phyloP scores from a whole-genome alignment of 176 grass and related monocot species.

The Guadua angustifolia region DNA sequence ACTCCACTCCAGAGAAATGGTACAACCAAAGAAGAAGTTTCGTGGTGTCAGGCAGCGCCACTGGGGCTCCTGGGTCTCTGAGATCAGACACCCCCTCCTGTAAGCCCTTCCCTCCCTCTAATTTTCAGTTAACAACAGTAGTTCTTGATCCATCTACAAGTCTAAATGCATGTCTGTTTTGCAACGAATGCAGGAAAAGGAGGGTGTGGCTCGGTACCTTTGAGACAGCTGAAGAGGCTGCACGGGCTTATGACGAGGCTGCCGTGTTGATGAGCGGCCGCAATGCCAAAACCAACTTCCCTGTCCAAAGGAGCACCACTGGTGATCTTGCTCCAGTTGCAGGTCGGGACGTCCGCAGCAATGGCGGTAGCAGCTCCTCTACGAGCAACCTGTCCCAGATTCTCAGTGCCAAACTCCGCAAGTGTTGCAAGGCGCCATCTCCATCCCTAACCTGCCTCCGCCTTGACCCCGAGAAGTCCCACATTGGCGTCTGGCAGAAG shows the following conservation, averaged over 20 bases:
- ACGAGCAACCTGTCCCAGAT: constrained; percentile 75
- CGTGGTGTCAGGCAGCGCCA: constrained; percentile 98
- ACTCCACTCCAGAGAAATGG: constrained; percentile 55
- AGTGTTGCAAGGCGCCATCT: constrained; percentile 85
- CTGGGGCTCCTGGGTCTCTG: constrained; percentile 99
- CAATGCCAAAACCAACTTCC: constrained; percentile 99
- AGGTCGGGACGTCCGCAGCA: constrained; percentile 38
- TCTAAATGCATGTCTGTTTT: constrained; percentile 39
- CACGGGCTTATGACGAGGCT: constrained; percentile 91
- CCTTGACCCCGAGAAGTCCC: constrained; percentile 91
- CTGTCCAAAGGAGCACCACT: constrained; percentile 56
- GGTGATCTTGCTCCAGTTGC: constrained; percentile 38
- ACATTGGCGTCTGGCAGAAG: constrained; percentile 99
- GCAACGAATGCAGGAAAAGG: constrained; percentile 70
- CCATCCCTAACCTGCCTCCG: constrained; percentile 94
- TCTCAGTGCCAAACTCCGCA: constrained; percentile 95
- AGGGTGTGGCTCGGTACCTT: constrained; percentile 99
- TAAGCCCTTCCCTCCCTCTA: constrained; percentile 53
- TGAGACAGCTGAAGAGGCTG: constrained; percentile 95
- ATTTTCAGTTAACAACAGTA: background rate
- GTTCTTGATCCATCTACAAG: background rate
- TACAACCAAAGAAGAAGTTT: constrained; percentile 93
- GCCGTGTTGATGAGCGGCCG: constrained; percentile 95
- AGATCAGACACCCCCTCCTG: constrained; percentile 98
- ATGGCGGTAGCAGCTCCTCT: constrained; percentile 19